Conservation (phyloP, 495 filamentous ascomycete species). For the Penicillium angulare region DNA sequence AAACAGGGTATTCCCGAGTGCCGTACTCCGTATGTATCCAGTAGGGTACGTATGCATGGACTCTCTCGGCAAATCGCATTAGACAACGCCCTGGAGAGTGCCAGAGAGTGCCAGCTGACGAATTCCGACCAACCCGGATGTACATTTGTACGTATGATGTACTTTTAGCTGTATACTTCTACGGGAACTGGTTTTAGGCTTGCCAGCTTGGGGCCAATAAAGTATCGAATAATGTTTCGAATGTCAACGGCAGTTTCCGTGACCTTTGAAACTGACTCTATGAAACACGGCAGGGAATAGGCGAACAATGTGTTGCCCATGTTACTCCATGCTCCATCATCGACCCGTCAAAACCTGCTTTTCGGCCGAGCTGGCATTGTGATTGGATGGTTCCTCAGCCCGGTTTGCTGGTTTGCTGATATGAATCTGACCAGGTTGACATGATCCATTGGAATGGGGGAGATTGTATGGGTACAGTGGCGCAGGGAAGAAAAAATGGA, state of each 20-base stretch:
- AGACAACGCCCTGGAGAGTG: no score
- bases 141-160: no score
- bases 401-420: constrained; percentile 21
- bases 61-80: no score
- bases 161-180: no score
- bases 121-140: no score
- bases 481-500: not conserved
- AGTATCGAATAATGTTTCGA: not conserved
- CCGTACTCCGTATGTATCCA: no score
- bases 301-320: constrained; percentile 1
- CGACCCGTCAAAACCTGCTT: constrained; percentile 27
- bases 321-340: no score
- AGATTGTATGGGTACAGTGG: not conserved
- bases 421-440: not conserved
- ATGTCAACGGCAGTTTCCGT: constrained; percentile 6
- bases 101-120: no score
- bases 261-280: not conserved
- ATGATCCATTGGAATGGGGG: not conserved
- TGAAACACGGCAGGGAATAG: constrained; percentile 11
- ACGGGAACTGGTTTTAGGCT: no score
- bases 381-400: constrained; percentile 28
- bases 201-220: no score
- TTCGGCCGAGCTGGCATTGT: not conserved
- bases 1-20: no score
- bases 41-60: no score